These are phyloP conservation scores for Botrytis paeoniae DNA, from an alignment of 2,329 filamentous ascomycete genomes.

Conservation along the genomic window DNA sequence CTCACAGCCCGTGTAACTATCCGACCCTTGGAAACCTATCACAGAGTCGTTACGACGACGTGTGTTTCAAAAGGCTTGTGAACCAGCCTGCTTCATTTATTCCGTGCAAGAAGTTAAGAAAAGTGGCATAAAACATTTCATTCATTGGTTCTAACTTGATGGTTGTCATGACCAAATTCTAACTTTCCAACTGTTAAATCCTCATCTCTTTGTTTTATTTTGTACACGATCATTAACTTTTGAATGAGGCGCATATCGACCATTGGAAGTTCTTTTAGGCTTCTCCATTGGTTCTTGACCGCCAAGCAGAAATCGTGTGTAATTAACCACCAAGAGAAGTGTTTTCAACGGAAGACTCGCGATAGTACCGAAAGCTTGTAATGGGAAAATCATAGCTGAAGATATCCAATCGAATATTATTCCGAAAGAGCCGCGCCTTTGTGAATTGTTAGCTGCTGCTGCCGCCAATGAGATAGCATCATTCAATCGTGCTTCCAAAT, in stretches of 20 bases:
- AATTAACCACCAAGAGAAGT: slow-evolving; percentile 24
- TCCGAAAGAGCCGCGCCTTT: slow-evolving; percentile 27
- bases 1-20: slow-evolving; percentile 1
- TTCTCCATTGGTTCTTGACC: slow-evolving; percentile 22
- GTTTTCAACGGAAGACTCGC: slow-evolving; percentile 33
- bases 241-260: slow-evolving; percentile 23
- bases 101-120: not conserved
- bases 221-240: slow-evolving; percentile 22
- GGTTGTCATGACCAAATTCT: not conserved
- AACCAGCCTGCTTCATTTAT: not conserved
- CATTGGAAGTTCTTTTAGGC: slow-evolving; percentile 24
- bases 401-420: slow-evolving; percentile 34
- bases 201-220: slow-evolving; percentile 27
- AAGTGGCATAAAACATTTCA: slow-evolving; percentile 8
- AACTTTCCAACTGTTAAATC: slow-evolving; percentile 11
- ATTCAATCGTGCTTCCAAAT: slow-evolving; percentile 67
- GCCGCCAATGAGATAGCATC: slow-evolving; percentile 81
- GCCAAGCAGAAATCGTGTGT: slow-evolving; percentile 25
- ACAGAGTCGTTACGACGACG: not conserved
- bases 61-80: not conserved
- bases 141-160: not conserved
- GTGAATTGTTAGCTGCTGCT: slow-evolving; percentile 55
- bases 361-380: slow-evolving; percentile 31
- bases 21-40: not conserved
- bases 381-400: slow-evolving; percentile 31